These are phyloP conservation scores for Chlamydomonas eustigma DNA, from an alignment of 139 green algal genomes.

Conservation along the genomic window DNA sequence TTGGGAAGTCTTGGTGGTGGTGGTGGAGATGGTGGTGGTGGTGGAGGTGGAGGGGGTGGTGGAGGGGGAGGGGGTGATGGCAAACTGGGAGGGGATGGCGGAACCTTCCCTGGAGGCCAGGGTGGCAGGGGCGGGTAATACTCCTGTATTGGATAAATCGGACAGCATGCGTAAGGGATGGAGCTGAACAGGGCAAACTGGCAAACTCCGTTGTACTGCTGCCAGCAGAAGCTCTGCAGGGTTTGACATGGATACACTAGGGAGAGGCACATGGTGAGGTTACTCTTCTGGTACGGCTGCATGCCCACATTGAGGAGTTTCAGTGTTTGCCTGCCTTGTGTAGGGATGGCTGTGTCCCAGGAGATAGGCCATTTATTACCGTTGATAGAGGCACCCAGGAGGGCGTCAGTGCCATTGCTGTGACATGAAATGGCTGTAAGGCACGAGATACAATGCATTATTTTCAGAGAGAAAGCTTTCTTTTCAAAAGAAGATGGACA, in stretches of 20 bases:
- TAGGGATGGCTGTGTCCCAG: not conserved
- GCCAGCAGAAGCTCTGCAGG: not conserved
- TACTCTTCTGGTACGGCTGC: not conserved
- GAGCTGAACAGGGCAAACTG: slow-evolving; percentile 10
- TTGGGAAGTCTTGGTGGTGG: not conserved
- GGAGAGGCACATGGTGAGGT: not conserved
- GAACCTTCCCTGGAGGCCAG: not conserved
- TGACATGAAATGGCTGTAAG: not conserved
- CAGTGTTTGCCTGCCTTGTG: not conserved
- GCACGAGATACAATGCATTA: not conserved
- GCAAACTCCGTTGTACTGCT: not conserved
- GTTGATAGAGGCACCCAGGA: not conserved
- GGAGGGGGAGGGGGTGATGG: not conserved
- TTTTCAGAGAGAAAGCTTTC: not conserved
- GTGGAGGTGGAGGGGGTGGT: not conserved
- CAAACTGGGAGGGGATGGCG: not conserved
- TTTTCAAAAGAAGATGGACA: not conserved
- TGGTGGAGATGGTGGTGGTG: not conserved
- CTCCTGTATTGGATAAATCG: not conserved
- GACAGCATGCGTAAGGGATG: slow-evolving; percentile 5
- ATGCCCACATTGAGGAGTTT: not conserved
- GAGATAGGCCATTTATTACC: not conserved
- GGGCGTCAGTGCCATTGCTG: not conserved
- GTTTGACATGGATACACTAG: not conserved
- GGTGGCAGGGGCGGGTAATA: not conserved